Evolutionary conservation across 805 yeast species (phyloP).

Genomic region (Ogataea kodamae): DNA sequence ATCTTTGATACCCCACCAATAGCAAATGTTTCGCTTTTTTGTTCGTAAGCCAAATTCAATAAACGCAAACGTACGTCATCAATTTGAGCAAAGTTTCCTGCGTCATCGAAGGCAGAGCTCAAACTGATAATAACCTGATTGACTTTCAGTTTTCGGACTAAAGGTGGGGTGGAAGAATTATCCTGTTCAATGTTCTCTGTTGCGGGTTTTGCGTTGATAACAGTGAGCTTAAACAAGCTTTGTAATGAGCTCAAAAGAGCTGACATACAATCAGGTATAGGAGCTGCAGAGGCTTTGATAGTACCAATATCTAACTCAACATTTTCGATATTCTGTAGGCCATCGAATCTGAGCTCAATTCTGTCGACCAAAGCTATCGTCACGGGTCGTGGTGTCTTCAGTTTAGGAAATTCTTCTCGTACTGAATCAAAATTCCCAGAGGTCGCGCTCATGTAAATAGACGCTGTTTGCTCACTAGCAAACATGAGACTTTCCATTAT

Average conservation of each 20-base stretch:
- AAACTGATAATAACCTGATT: slow-evolving; percentile 39
- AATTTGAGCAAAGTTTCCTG: slow-evolving; percentile 42
- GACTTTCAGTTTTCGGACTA: slow-evolving; percentile 40
- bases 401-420: slow-evolving; percentile 1
- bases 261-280: slow-evolving; percentile 38
- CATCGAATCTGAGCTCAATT: slow-evolving; percentile 45
- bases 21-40: slow-evolving; percentile 38
- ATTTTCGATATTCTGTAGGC: slow-evolving; percentile 36
- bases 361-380: slow-evolving; percentile 35
- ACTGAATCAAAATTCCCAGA: slow-evolving; percentile 41
- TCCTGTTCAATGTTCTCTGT: slow-evolving; percentile 10
- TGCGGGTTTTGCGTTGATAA: slow-evolving; percentile 2
- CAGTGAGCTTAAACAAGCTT: slow-evolving; percentile 24
- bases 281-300: slow-evolving; percentile 42
- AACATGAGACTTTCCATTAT: slow-evolving; percentile 57
- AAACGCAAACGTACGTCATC: slow-evolving; percentile 28
- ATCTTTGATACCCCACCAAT: slow-evolving; percentile 47
- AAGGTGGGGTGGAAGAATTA: slow-evolving; percentile 19
- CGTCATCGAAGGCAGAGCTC: slow-evolving; percentile 40
- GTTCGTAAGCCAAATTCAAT: slow-evolving; percentile 38
- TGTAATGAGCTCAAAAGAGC: slow-evolving; percentile 38
- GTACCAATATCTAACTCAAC: slow-evolving; percentile 38
- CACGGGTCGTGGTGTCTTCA: slow-evolving; percentile 11
- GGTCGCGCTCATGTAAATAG: slow-evolving; percentile 80
- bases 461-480: slow-evolving; percentile 65